phyloP scores from a whole-genome alignment of 2,329 filamentous ascomycete species.

The Aspergillus neotritici region DNA sequence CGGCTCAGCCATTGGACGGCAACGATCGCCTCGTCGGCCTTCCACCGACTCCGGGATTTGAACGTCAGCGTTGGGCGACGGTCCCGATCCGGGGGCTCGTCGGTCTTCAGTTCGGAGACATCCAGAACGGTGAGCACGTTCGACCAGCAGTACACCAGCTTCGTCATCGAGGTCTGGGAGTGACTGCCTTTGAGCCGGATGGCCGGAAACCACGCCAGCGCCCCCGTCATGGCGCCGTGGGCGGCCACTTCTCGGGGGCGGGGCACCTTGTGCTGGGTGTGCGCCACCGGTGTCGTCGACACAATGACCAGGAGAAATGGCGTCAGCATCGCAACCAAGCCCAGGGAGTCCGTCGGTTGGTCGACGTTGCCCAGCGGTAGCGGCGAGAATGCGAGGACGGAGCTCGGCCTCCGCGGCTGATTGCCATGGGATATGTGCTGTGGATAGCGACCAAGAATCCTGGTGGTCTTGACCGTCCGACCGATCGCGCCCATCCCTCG shows the following conservation, averaged over 20 bases:
- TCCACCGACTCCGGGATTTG: slow-evolving; percentile 78
- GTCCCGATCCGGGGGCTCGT: slow-evolving; percentile 60
- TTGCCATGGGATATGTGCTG: slow-evolving; percentile 56
- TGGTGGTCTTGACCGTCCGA: slow-evolving; percentile 78
- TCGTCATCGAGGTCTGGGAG: slow-evolving; percentile 61
- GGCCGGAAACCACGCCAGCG: slow-evolving; percentile 93
- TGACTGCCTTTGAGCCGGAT: slow-evolving; percentile 81
- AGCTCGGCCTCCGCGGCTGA: slow-evolving; percentile 80
- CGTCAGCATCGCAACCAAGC: slow-evolving; percentile 89
- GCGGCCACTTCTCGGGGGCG: slow-evolving; percentile 85
- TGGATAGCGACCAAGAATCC: slow-evolving; percentile 88
- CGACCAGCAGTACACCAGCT: slow-evolving; percentile 97
- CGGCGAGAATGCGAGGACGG: slow-evolving; percentile 84
- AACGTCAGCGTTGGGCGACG: slow-evolving; percentile 76
- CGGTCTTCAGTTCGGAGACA: slow-evolving; percentile 62
- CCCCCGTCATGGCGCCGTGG: slow-evolving; percentile 88
- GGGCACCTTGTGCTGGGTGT: slow-evolving; percentile 91
- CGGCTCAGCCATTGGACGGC: slow-evolving; percentile 95
- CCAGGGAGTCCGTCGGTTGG: slow-evolving; percentile 77
- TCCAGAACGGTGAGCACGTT: slow-evolving; percentile 94
- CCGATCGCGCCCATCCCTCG: slow-evolving; percentile 82
- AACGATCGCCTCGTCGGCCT: slow-evolving; percentile 89
- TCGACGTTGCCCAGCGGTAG: slow-evolving; percentile 92
- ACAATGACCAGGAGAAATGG: slow-evolving; percentile 95
- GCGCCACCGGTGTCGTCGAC: slow-evolving; percentile 90